These are phyloP conservation scores for Metarhizium anisopliae DNA, from an alignment of 2,329 filamentous ascomycete species.

Conservation along the genomic window DNA sequence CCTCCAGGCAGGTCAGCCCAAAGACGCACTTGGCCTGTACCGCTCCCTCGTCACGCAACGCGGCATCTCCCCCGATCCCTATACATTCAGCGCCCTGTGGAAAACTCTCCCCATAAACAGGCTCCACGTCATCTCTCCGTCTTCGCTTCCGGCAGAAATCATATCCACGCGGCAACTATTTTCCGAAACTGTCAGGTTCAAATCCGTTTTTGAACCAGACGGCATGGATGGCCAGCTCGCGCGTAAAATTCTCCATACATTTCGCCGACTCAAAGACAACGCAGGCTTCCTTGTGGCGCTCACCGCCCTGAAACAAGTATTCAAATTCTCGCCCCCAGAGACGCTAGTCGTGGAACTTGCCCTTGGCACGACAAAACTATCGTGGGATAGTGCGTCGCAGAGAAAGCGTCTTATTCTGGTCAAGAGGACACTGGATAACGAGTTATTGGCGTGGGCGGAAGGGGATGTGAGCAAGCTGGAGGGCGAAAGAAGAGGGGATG, in stretches of 20 bases:
- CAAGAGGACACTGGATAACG: conserved; percentile 33
- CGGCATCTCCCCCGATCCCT: conserved; percentile 50
- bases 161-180: conserved; percentile 33
- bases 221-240: conserved; percentile 38
- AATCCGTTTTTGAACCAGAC: conserved; percentile 32
- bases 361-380: conserved; percentile 33
- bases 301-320: conserved; percentile 31
- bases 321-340: conserved; percentile 35
- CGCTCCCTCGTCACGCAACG: conserved; percentile 39
- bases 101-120: conserved; percentile 45
- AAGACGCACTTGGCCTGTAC: conserved; percentile 48
- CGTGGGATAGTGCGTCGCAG: conserved; percentile 30
- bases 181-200: conserved; percentile 39
- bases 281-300: conserved; percentile 37
- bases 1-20: conserved; percentile 47
- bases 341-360: conserved; percentile 37
- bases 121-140: conserved; percentile 24
- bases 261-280: conserved; percentile 36
- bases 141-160: conserved; percentile 20
- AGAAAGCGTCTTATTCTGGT: conserved; percentile 32
- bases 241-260: conserved; percentile 41
- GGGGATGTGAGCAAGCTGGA: conserved; percentile 27
- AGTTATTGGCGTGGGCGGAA: conserved; percentile 19
- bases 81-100: conserved; percentile 64
- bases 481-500: conserved; percentile 24